A percentile compares a stretch with the other conserved stretches of the same genome.
These are phyloP conservation scores for Salvia rosmarinus DNA, from an alignment of 257 asterid species.

Conservation along the genomic window DNA sequence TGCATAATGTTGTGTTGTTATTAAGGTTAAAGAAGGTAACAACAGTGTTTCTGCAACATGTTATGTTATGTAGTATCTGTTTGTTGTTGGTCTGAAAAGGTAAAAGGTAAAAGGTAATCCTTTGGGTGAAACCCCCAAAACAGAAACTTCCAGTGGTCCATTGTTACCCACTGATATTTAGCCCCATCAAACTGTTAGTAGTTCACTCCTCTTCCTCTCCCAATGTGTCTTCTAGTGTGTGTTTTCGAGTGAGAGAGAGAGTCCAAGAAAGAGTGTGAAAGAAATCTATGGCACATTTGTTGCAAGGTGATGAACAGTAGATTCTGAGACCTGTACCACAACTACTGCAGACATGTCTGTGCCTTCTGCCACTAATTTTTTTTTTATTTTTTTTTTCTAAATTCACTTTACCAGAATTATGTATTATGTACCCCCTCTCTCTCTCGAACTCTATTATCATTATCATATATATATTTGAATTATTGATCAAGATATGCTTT, in stretches of 20 bases:
- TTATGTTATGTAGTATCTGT: slow-evolving; percentile 56
- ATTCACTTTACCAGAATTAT: slow-evolving; percentile 48
- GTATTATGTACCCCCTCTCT: slow-evolving; percentile 26
- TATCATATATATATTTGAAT: neutral
- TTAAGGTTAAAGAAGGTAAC: slow-evolving; percentile 48
- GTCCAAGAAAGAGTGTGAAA: slow-evolving; percentile 20
- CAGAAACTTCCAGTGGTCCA: slow-evolving; percentile 98
- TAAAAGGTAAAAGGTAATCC: slow-evolving; percentile 65
- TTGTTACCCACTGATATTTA: slow-evolving; percentile 65
- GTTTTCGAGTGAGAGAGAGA: slow-evolving; percentile 27
- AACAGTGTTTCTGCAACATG: slow-evolving; percentile 52
- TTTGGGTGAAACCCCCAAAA: slow-evolving; percentile 95
- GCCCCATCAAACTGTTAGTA: slow-evolving; percentile 63
- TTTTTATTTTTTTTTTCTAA: slow-evolving; percentile 29
- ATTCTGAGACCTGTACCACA: slow-evolving; percentile 46
- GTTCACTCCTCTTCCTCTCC: slow-evolving; percentile 26
- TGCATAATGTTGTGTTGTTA: slow-evolving; percentile 19
- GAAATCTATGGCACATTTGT: slow-evolving; percentile 46
- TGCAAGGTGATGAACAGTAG: slow-evolving; percentile 51
- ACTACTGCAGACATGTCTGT: slow-evolving; percentile 43
- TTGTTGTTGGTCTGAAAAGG: slow-evolving; percentile 71
- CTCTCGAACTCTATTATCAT: neutral
- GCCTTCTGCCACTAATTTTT: slow-evolving; percentile 31
- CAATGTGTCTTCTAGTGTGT: slow-evolving; percentile 28
- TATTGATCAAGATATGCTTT: slow-evolving; percentile 29